Percentiles rank a stretch among this genome's conserved stretches.
Conservation (phyloP, 2,329 filamentous ascomycete genomes). For the Talaromyces sp. region DNA sequence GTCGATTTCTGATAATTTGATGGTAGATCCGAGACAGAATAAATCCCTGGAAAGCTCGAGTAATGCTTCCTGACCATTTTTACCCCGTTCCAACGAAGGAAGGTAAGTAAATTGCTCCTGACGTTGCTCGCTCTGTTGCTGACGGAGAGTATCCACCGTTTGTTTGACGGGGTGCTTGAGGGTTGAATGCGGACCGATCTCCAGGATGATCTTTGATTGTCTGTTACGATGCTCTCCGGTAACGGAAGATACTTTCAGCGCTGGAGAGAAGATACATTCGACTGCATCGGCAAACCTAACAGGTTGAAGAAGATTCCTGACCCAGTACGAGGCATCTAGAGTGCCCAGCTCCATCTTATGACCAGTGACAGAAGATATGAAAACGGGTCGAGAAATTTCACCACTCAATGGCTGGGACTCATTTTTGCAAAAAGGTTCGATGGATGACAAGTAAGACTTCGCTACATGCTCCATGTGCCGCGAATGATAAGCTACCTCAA, state of each 20-base stretch:
- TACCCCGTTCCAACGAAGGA: slow-evolving; percentile 37
- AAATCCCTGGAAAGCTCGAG: neutral
- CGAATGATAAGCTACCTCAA: slow-evolving; percentile 31
- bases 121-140: neutral
- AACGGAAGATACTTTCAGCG: slow-evolving; percentile 23
- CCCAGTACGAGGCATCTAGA: slow-evolving; percentile 32
- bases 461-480: slow-evolving; percentile 39
- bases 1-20: neutral
- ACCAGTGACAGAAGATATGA: slow-evolving; percentile 26
- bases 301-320: slow-evolving; percentile 34
- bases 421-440: slow-evolving; percentile 6
- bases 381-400: neutral
- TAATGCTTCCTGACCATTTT: slow-evolving; percentile 26
- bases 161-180: slow-evolving; percentile 28
- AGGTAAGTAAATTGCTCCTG: slow-evolving; percentile 28
- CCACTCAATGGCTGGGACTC: neutral
- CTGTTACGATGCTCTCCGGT: neutral
- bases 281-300: slow-evolving; percentile 30
- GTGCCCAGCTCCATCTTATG: slow-evolving; percentile 17
- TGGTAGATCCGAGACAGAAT: neutral
- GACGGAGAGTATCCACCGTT: slow-evolving; percentile 13
- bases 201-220: slow-evolving; percentile 22
- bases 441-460: slow-evolving; percentile 26
- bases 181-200: slow-evolving; percentile 36
- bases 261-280: no score